These are phyloP conservation scores for Pleurotus tuber-regium DNA, from an alignment of 768 basidiomycete species.

Conservation along the genomic window DNA sequence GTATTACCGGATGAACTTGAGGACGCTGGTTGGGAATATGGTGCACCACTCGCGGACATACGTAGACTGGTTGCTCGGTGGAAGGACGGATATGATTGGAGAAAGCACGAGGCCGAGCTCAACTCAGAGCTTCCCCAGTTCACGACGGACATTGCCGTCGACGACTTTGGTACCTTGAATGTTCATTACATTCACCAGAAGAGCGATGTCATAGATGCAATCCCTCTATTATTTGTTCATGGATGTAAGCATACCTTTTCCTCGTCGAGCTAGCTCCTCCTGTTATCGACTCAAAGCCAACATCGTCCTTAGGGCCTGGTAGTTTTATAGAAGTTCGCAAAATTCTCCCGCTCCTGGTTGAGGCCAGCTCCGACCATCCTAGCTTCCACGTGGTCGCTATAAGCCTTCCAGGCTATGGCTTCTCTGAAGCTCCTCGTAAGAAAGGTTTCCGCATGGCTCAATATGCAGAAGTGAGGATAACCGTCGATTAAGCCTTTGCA, in stretches of 20 bases:
- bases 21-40: slow-evolving; percentile 51
- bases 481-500: not conserved
- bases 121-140: slow-evolving; percentile 57
- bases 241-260: slow-evolving; percentile 38
- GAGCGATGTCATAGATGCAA: slow-evolving; percentile 41
- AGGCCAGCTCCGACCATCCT: slow-evolving; percentile 45
- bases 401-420: slow-evolving; percentile 61
- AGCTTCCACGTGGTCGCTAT: slow-evolving; percentile 62
- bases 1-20: slow-evolving; percentile 57
- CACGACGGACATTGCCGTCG: slow-evolving; percentile 47
- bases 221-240: slow-evolving; percentile 62
- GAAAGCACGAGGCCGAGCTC: slow-evolving; percentile 44
- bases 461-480: slow-evolving; percentile 40
- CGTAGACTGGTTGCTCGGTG: slow-evolving; percentile 47
- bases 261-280: not conserved
- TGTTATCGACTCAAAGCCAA: too few species aligned
- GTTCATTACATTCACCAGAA: slow-evolving; percentile 60
- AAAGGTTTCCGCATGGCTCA: slow-evolving; percentile 46
- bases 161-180: slow-evolving; percentile 37
- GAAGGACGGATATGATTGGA: slow-evolving; percentile 57
- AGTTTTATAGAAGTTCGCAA: slow-evolving; percentile 58
- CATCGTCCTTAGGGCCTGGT: slow-evolving; percentile 54
- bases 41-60: slow-evolving; percentile 48
- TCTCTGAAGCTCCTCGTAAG: slow-evolving; percentile 54
- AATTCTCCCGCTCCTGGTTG: slow-evolving; percentile 53